Evolutionary conservation across 805 yeast species (phyloP), one percentile per base, ranked within the genome.

Genomic region (Candida anglica): DNA sequence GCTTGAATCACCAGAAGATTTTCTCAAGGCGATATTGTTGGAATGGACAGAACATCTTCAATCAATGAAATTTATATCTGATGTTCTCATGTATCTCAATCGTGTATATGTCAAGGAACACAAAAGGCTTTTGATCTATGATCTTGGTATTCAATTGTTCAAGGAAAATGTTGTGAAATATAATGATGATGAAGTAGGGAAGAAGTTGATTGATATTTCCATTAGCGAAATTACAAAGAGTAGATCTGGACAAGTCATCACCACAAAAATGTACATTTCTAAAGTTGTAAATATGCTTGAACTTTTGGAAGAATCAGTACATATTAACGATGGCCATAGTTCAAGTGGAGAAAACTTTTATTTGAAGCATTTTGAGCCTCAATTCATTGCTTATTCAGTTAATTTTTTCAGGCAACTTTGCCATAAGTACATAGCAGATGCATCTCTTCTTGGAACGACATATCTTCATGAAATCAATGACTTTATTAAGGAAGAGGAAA

Each of bases 81-180:
- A 89, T 54, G 85, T 88, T 3, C 62, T 86, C 52, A 81, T 88
- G 84, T 88, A 88, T 50, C 57, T 89, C 51, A 95, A 88, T 51
- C 71, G 95, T 28, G 95, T 86, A 0, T 87, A 84, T 46, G 84
- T 88, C 18, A 79, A 77, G 43, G 89, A 82, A 42, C 65, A 69
- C 36, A 79, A 75, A 45, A 60, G 77, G 32, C 77, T 83, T 3
- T 61, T 79, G 37, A 69, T 82, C 2, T 81, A 80, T 49, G 96
- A 88, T 50, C 67, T 80, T 30, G 94, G 95, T 0, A 65, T 87
- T 16, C 71, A 71, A 20, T 54, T 79, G 6, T 88, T 86, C 53
- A 73, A 82, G 39, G 79, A 76, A 24, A 60, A 67, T 17, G 67
- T 87, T 5, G 58, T 88, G 22, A 71, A 73, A 39, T 59, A 63